Evolutionary conservation across 2,329 filamentous ascomycete genomes (phyloP).

Genomic region (Penicillium sp.): DNA sequence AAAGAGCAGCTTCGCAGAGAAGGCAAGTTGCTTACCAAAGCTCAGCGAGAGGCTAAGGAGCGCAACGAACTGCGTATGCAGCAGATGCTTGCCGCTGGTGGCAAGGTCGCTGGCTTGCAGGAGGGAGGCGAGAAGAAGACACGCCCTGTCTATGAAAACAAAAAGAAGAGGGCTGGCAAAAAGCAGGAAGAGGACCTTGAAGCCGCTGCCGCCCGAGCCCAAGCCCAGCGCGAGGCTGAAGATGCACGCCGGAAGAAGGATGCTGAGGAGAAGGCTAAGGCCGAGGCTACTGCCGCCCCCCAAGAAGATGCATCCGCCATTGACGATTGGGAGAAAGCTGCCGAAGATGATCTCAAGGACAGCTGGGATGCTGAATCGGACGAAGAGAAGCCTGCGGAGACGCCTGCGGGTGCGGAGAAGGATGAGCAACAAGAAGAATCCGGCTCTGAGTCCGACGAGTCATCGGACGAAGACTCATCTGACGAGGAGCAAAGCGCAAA

Average conservation of each 20-base stretch:
- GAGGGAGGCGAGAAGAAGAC: slow-evolving; percentile 64
- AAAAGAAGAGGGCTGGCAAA: slow-evolving; percentile 70
- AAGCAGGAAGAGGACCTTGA: slow-evolving; percentile 58
- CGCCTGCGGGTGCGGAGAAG: slow-evolving; percentile 30
- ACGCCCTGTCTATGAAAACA: slow-evolving; percentile 61
- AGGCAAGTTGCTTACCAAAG: slow-evolving; percentile 51
- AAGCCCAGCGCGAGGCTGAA: slow-evolving; percentile 48
- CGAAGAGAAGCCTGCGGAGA: slow-evolving; percentile 53
- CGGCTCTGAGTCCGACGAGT: slow-evolving; percentile 37
- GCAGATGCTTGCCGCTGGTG: slow-evolving; percentile 51
- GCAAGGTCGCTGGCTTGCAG: slow-evolving; percentile 46
- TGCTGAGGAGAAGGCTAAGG: slow-evolving; percentile 74
- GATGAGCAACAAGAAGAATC: slow-evolving; percentile 32
- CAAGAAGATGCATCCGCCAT: slow-evolving; percentile 54
- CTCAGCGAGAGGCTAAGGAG: slow-evolving; percentile 49
- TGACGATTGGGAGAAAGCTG: slow-evolving; percentile 85
- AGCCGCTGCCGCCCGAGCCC: slow-evolving; percentile 48
- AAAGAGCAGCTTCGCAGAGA: slow-evolving; percentile 51
- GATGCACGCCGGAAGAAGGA: slow-evolving; percentile 63
- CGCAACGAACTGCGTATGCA: slow-evolving; percentile 50
- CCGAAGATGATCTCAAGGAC: slow-evolving; percentile 79
- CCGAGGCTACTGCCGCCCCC: slow-evolving; percentile 57
- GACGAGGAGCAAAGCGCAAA: slow-evolving; percentile 72
- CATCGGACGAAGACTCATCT: slow-evolving; percentile 52
- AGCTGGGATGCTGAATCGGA: slow-evolving; percentile 75